Evolutionary conservation across 192 early-diverging fungal species (phyloP).

Genomic region (Glomus cerebriforme): DNA sequence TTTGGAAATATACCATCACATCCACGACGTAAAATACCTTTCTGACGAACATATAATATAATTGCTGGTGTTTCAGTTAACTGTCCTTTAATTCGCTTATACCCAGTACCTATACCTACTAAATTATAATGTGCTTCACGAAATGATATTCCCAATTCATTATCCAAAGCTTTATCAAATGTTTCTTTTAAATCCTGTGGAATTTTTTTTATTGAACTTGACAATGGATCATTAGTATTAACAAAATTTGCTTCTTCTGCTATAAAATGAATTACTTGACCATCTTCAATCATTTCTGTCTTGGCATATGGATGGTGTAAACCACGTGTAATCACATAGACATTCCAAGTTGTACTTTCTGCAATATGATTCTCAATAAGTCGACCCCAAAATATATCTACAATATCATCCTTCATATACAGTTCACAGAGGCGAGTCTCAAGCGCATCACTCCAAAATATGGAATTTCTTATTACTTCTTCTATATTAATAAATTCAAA

Average conservation of each 20-base stretch:
- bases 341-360: background rate
- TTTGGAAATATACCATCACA: background rate
- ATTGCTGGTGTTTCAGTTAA: background rate
- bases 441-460: background rate
- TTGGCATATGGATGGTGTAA: background rate
- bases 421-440: slow-evolving; percentile 18
- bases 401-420: slow-evolving; percentile 11
- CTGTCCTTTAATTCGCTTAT: background rate
- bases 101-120: background rate
- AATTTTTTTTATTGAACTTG: background rate
- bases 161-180: background rate
- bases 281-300: background rate
- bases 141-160: slow-evolving; percentile 5
- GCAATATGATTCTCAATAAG: background rate
- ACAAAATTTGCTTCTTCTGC: background rate
- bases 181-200: background rate
- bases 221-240: background rate
- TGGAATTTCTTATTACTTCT: too few relatives aligned
- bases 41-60: background rate
- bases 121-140: background rate
- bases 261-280: slow-evolving; percentile 18
- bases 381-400: slow-evolving; percentile 22
- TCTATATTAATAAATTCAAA: too few relatives aligned
- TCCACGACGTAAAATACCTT: background rate
- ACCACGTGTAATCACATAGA: slow-evolving; percentile 3